Conservation (phyloP, 2,329 filamentous ascomycete species). For the Ophiosphaerella korrae region DNA sequence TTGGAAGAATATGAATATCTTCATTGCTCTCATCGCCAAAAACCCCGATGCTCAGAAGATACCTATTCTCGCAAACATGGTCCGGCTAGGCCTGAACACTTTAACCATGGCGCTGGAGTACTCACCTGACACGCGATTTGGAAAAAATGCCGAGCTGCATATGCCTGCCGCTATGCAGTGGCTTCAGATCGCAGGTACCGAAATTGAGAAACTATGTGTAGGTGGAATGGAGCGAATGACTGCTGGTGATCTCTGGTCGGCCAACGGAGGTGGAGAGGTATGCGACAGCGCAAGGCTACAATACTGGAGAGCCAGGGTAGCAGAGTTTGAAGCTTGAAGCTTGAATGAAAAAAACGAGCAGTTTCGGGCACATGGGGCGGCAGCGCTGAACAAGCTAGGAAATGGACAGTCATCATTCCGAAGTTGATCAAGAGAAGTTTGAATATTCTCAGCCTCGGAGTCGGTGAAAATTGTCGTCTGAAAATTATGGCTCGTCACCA, state of each 20-base stretch:
- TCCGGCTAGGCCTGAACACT: not conserved
- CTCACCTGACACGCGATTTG: not conserved
- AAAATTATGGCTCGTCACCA: no score
- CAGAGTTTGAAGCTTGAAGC: not conserved
- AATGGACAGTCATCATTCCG: no score
- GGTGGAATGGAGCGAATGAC: not conserved
- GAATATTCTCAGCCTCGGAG: no score
- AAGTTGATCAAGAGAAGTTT: no score
- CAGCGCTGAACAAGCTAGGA: no score
- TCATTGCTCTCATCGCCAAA: constrained; percentile 4
- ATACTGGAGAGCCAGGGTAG: not conserved
- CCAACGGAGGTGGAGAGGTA: not conserved
- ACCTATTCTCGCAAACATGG: constrained; percentile 2
- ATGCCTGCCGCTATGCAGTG: constrained; percentile 11
- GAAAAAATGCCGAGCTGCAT: constrained; percentile 6
- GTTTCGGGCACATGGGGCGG: no score
- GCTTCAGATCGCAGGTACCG: constrained; percentile 6
- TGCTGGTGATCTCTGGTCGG: constrained; percentile 4
- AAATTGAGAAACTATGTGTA: constrained; percentile 5
- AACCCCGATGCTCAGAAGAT: constrained; percentile 2
- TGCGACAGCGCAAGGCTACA: constrained; percentile 2
- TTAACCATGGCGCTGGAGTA: constrained; percentile 6
- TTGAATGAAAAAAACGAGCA: no score
- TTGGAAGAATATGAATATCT: constrained; percentile 11
- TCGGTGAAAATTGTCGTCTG: no score